These are phyloP conservation scores for Candida sp. DNA, from an alignment of 1,139 yeast species.

Conservation along the genomic window DNA sequence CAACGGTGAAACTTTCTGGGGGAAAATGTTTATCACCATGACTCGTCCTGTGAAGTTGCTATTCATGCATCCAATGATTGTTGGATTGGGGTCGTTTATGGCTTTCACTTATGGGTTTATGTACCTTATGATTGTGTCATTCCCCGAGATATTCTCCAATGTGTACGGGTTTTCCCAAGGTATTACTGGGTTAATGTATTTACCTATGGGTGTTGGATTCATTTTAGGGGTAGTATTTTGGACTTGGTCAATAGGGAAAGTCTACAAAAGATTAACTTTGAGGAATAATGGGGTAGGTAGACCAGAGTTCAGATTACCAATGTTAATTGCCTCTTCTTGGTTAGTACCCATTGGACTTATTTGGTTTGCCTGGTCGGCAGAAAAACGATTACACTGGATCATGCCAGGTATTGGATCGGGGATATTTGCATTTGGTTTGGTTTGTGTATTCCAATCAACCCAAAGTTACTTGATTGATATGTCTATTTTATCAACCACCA, in stretches of 20 bases:
- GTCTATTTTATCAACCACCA: slow-evolving; percentile 20
- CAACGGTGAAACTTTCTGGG: slow-evolving; percentile 20
- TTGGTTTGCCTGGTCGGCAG: slow-evolving; percentile 41
- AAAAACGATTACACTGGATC: slow-evolving; percentile 36
- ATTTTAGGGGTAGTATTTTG: slow-evolving; percentile 18
- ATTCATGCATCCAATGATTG: slow-evolving; percentile 59
- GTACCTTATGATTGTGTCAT: slow-evolving; percentile 60
- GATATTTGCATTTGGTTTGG: slow-evolving; percentile 42
- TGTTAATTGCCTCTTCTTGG: slow-evolving; percentile 32
- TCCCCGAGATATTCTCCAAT: slow-evolving; percentile 51
- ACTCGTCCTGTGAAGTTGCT: slow-evolving; percentile 54
- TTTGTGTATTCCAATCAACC: slow-evolving; percentile 42
- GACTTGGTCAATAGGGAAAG: slow-evolving; percentile 19
- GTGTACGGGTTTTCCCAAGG: slow-evolving; percentile 41
- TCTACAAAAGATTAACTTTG: slow-evolving; percentile 17
- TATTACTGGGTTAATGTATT: slow-evolving; percentile 46
- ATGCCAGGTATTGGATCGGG: slow-evolving; percentile 37
- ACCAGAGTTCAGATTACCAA: slow-evolving; percentile 37
- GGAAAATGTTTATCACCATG: slow-evolving; percentile 37
- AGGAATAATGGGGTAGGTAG: slow-evolving; percentile 28
- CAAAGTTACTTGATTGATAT: slow-evolving; percentile 45
- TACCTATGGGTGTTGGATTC: slow-evolving; percentile 53
- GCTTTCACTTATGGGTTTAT: slow-evolving; percentile 59
- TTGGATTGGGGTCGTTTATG: slow-evolving; percentile 56
- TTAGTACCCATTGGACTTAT: slow-evolving; percentile 35